Evolutionary conservation across 2,329 filamentous ascomycete genomes (phyloP), one percentile per base, ranked within the genome.

Genomic region (Parasarocladium wereldwijsianum): DNA sequence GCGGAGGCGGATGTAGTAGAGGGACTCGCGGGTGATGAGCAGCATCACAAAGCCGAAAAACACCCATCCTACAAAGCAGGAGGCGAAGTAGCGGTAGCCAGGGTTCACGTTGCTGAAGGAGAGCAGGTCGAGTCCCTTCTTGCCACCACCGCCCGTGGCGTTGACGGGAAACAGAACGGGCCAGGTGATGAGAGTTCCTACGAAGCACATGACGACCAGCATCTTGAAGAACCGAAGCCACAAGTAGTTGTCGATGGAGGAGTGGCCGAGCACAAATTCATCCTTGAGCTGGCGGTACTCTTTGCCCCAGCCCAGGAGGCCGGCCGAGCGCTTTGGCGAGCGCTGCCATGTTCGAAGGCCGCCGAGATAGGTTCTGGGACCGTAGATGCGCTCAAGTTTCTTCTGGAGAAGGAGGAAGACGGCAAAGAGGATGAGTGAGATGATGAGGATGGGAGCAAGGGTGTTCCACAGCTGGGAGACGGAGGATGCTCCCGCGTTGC

Each of bases 41-140:
- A 78, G 84, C 57, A 92, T 76, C 43, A 93, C 62, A 47, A 93
- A 92, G 33, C 66, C 66, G 43, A 86, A 79, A 54, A 79, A 93
- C 33, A 85, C 53, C 70, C 80, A 87, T 3, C 73, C 71, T 32
- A 81, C 57, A 32, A 81, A 66, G 17, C 66, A 66, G 47, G 86
- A 81, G 1, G 82, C 85, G 49, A 77, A 92, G 52, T 76, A 78
- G 36, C 72, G 70, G 36, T 64, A 65, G 2, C 50, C 38, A 14
- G 52, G 49, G 42, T 66, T 34, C 34, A 90, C 60, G 45, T 92
- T 87, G 40, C 72, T 61, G 46, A 86, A 78, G 13, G 71, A 72
- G 36, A 93, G 62, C 5, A 82, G 58, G 46, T 92, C 71, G 28
- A 93, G 64, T 52, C 87, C 66, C 16, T 41, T 34, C 33, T 69